phyloP scores from a whole-genome alignment of 768 basidiomycete species.

The Podaxis mareebaensis region DNA sequence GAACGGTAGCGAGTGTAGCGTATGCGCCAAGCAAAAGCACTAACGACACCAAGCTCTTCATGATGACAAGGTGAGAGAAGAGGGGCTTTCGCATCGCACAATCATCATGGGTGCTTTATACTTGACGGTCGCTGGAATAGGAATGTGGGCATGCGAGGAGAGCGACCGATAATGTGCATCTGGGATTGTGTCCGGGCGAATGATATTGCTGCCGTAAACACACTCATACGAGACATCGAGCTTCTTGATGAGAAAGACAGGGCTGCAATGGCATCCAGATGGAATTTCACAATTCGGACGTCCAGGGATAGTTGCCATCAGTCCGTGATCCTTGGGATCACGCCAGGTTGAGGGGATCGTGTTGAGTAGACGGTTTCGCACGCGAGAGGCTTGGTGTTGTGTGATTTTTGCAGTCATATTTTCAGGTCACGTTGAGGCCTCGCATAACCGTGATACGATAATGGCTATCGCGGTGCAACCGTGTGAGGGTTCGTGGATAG shows the following conservation, averaged over 20 bases:
- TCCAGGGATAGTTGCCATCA: not conserved
- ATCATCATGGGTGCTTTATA: conserved; percentile 4
- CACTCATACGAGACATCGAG: not conserved
- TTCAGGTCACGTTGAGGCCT: not conserved
- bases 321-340: not conserved
- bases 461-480: not conserved
- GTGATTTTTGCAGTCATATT: not conserved
- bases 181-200: not conserved
- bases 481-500: not conserved
- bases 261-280: too few species aligned
- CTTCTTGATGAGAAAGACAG: conserved; percentile 4
- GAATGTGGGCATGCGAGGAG: not conserved
- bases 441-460: not conserved
- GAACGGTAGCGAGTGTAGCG: conserved; percentile 29
- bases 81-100: not conserved
- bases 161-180: not conserved
- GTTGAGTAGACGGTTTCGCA: not conserved
- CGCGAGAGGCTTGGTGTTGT: not conserved
- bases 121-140: not conserved
- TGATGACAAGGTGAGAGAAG: conserved; percentile 21
- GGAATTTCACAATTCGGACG: not conserved
- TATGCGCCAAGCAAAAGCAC: conserved; percentile 28
- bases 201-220: not conserved
- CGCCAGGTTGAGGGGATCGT: not conserved
- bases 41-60: conserved; percentile 35